phyloP scores from a whole-genome alignment of 768 basidiomycete species.

The Lactarius vividus region DNA sequence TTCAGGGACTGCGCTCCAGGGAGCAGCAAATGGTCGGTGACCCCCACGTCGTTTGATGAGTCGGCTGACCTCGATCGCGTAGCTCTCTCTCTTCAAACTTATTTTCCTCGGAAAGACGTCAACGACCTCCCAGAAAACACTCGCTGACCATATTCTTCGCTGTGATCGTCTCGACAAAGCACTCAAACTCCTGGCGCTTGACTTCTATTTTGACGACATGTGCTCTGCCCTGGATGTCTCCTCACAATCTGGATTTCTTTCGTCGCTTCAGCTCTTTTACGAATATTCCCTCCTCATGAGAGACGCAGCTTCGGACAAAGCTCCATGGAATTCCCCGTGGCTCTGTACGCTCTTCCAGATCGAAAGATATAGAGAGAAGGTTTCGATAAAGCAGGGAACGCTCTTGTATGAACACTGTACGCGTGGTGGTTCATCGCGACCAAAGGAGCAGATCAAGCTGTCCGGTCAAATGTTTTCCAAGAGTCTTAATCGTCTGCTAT shows the following conservation, averaged over 20 bases:
- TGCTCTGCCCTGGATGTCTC: slow-evolving; percentile 15
- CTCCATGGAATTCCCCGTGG: slow-evolving; percentile 18
- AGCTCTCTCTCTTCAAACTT: slow-evolving; percentile 18
- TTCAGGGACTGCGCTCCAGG: background rate
- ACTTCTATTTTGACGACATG: slow-evolving; percentile 18
- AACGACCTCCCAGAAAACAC: background rate
- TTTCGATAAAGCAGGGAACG: slow-evolving; percentile 1
- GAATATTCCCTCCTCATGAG: slow-evolving; percentile 18
- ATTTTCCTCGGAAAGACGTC: background rate
- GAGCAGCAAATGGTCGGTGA: slow-evolving; percentile 10
- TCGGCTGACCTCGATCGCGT: background rate
- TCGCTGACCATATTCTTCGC: slow-evolving; percentile 8
- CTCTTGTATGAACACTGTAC: background rate
- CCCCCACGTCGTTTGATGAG: background rate
- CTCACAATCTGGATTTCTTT: slow-evolving; percentile 7
- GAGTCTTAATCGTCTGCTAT: background rate
- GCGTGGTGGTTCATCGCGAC: background rate
- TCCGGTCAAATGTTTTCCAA: slow-evolving; percentile 5
- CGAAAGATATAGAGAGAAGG: slow-evolving; percentile 5
- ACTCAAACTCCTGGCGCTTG: slow-evolving; percentile 11
- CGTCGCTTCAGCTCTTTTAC: slow-evolving; percentile 13
- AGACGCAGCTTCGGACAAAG: slow-evolving; percentile 11
- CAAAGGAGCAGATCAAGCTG: background rate
- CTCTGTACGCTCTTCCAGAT: slow-evolving; percentile 17
- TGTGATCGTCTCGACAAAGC: background rate